phyloP scores from a whole-genome alignment of 805 yeast species.

The Lachancea waltii region DNA sequence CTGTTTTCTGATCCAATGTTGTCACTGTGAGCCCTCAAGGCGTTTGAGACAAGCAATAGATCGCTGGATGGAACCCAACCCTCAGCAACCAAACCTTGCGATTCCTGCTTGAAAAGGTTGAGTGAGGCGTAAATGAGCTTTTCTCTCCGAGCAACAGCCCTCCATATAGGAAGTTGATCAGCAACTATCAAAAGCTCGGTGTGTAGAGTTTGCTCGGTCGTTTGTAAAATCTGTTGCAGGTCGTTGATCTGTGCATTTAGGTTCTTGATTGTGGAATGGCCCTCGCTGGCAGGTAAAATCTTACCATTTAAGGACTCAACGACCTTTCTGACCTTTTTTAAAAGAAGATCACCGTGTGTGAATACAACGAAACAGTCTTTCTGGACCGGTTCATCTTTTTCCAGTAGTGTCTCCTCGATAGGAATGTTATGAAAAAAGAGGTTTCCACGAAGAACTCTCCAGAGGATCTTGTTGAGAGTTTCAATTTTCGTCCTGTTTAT shows the following conservation, averaged over 20 bases:
- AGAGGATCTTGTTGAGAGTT: conserved; percentile 71
- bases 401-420: conserved; percentile 62
- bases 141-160: conserved; percentile 62
- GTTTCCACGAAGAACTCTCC: conserved; percentile 93
- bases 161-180: conserved; percentile 70
- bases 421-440: conserved; percentile 70
- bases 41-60: conserved; percentile 53
- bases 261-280: conserved; percentile 33
- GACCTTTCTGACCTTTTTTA: conserved; percentile 69
- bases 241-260: conserved; percentile 47
- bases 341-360: conserved; percentile 78
- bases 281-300: conserved; percentile 39
- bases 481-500: conserved; percentile 64
- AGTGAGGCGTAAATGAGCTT: conserved; percentile 73
- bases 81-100: conserved; percentile 87
- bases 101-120: conserved; percentile 70
- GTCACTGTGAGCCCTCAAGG: conserved; percentile 47
- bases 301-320: conserved; percentile 87
- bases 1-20: conserved; percentile 39
- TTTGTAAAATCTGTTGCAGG: conserved; percentile 52
- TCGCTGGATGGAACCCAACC: conserved; percentile 94
- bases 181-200: conserved; percentile 78
- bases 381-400: conserved; percentile 47
- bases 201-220: conserved; percentile 61
- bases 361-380: conserved; percentile 84